Percentiles rank a stretch among this genome's conserved stretches.
Conservation (phyloP, 1,284 basidiomycete species). For the Fomes fomentarius region DNA sequence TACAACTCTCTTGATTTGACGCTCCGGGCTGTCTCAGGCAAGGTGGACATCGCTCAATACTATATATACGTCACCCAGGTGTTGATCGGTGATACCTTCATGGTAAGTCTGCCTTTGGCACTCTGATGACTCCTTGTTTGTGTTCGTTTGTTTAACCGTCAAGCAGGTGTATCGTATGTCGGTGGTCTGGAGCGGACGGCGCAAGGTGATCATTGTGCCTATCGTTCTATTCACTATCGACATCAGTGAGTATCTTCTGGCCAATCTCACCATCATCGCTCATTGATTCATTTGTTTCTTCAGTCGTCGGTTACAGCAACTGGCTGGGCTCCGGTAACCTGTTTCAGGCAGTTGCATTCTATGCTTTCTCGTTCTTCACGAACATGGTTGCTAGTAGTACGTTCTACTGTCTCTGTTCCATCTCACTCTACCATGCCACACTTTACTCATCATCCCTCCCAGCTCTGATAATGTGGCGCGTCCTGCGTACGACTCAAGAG, state of each 20-base stretch:
- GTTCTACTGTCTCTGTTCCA: background rate
- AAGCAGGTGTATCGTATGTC: conserved; percentile 7
- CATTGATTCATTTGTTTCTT: background rate
- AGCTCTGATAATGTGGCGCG: conserved; percentile 11
- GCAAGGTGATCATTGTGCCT: background rate
- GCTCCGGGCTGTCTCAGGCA: background rate
- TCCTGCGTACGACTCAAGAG: background rate
- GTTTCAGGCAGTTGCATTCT: conserved; percentile 1
- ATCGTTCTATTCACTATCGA: background rate
- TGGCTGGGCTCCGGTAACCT: background rate
- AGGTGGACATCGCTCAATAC: background rate
- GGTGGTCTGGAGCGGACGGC: conserved; percentile 1
- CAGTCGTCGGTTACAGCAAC: background rate
- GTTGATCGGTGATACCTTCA: conserved; percentile 10
- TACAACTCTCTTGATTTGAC: background rate
- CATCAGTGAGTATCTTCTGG: background rate
- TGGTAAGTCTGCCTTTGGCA: background rate
- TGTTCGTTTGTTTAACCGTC: background rate
- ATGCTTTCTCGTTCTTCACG: conserved; percentile 7
- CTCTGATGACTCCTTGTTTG: background rate
- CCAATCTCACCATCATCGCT: background rate
- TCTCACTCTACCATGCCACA: background rate
- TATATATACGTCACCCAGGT: conserved; percentile 13
- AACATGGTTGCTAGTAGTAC: conserved; percentile 6
- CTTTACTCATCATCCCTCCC: background rate